Evolutionary conservation across 495 filamentous ascomycete species (phyloP).

Genomic region (Penicillium canescens): DNA sequence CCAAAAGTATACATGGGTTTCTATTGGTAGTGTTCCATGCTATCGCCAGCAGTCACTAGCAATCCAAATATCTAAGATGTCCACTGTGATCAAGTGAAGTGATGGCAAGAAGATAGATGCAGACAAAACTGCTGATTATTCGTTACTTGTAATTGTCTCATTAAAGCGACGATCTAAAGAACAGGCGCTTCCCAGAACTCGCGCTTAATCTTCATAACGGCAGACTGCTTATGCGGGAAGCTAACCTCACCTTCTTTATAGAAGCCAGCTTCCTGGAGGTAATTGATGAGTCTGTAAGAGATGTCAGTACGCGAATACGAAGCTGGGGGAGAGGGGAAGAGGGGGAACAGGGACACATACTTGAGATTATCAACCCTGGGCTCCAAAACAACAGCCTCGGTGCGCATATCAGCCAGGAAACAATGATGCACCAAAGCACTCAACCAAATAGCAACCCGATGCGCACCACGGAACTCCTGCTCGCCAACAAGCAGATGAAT

Average conservation of each 20-base stretch:
- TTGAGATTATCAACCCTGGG: slow-evolving; percentile 89
- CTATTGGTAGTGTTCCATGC: no score
- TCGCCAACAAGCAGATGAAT: slow-evolving; percentile 89
- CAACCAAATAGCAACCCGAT: slow-evolving; percentile 77
- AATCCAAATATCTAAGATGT: no score
- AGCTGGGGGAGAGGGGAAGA: no score
- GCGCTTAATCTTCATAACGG: slow-evolving; percentile 77
- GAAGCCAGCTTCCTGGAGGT: slow-evolving; percentile 75
- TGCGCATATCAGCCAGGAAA: slow-evolving; percentile 78
- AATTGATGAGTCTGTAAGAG: slow-evolving; percentile 67
- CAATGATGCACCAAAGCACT: slow-evolving; percentile 82
- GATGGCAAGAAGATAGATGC: no score
- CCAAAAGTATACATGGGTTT: no score
- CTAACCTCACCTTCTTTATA: slow-evolving; percentile 84
- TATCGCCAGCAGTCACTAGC: no score
- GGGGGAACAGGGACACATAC: slow-evolving; percentile 48
- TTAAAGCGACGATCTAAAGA: slow-evolving; percentile 44
- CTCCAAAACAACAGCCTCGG: slow-evolving; percentile 79
- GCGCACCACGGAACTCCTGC: slow-evolving; percentile 80
- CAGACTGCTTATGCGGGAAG: slow-evolving; percentile 92
- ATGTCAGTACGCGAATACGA: no score
- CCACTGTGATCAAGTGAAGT: no score
- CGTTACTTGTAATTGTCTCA: slow-evolving; percentile 10
- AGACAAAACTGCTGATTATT: neutral
- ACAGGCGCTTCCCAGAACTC: slow-evolving; percentile 84